Conservation (phyloP, 2,329 filamentous ascomycete species). For the Pyrenophora graminea region DNA sequence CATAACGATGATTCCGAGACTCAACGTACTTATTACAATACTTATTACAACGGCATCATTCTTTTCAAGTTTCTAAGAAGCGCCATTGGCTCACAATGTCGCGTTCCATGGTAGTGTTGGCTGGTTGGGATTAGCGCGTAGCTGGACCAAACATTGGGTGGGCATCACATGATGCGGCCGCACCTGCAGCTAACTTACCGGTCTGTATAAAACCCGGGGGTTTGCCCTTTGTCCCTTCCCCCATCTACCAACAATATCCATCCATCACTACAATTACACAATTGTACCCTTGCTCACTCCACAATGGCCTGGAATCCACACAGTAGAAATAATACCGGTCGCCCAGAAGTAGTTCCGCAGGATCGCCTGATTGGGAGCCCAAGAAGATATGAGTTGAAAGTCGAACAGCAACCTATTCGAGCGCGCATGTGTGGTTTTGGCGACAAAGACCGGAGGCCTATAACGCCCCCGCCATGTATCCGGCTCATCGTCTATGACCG, state of each 20-base stretch:
- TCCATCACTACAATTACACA: neutral
- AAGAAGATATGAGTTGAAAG: slow-evolving; percentile 63
- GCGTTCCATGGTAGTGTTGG: no score
- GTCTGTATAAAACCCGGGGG: slow-evolving; percentile 1
- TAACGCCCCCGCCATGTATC: slow-evolving; percentile 93
- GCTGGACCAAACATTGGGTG: no score
- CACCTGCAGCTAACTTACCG: neutral
- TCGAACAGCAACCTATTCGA: slow-evolving; percentile 87
- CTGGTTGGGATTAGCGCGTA: no score
- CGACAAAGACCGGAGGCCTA: slow-evolving; percentile 96
- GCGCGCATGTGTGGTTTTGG: slow-evolving; percentile 99
- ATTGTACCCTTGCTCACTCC: neutral
- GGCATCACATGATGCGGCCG: neutral
- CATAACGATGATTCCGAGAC: no score
- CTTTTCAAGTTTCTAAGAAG: no score
- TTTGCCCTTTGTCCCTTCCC: neutral
- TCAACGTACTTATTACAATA: no score
- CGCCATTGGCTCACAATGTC: no score
- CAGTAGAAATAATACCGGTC: neutral
- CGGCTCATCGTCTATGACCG: slow-evolving; percentile 78
- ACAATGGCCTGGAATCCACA: neutral
- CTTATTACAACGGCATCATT: no score
- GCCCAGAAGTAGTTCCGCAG: neutral
- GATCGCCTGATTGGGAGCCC: neutral
- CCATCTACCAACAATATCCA: neutral